phyloP scores from a whole-genome alignment of 1,139 yeast species.

The Taphrina confusa region DNA sequence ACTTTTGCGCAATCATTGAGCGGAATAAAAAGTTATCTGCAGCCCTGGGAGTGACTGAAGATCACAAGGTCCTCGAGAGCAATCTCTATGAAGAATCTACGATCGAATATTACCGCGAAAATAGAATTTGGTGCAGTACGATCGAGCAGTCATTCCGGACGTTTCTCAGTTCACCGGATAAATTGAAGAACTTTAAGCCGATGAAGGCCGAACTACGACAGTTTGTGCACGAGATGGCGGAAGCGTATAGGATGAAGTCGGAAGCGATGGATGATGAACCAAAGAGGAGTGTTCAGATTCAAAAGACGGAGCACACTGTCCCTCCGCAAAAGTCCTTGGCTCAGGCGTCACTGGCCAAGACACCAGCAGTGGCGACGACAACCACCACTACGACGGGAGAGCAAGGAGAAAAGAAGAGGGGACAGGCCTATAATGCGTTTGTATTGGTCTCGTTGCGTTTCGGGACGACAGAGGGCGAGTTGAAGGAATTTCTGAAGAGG shows the following conservation, averaged over 20 bases:
- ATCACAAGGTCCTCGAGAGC: conserved; percentile 36
- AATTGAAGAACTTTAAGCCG: conserved; percentile 64
- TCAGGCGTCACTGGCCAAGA: neutral
- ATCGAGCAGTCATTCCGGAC: conserved; percentile 58
- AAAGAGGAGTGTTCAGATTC: conserved; percentile 66
- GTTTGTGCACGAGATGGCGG: conserved; percentile 70
- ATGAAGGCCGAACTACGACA: conserved; percentile 70
- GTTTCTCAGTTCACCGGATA: conserved; percentile 52
- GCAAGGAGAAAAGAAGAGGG: conserved; percentile 15
- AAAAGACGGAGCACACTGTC: conserved; percentile 42
- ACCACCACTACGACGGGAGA: conserved; percentile 30
- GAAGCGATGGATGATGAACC: conserved; percentile 86
- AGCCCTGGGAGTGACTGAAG: conserved; percentile 55
- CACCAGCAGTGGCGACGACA: neutral
- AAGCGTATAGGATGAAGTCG: conserved; percentile 58
- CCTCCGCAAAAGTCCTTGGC: conserved; percentile 35
- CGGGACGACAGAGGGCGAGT: conserved; percentile 38
- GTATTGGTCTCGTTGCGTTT: conserved; percentile 38
- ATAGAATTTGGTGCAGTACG: conserved; percentile 56
- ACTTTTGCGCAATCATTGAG: conserved; percentile 62
- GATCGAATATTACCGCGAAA: conserved; percentile 53
- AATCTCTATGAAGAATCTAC: conserved; percentile 52
- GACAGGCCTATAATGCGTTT: conserved; percentile 39
- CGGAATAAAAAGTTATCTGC: conserved; percentile 64
- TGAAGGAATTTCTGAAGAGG: neutral